Conservation (phyloP, 257 asterid species). For the Linaria vulgaris region DNA sequence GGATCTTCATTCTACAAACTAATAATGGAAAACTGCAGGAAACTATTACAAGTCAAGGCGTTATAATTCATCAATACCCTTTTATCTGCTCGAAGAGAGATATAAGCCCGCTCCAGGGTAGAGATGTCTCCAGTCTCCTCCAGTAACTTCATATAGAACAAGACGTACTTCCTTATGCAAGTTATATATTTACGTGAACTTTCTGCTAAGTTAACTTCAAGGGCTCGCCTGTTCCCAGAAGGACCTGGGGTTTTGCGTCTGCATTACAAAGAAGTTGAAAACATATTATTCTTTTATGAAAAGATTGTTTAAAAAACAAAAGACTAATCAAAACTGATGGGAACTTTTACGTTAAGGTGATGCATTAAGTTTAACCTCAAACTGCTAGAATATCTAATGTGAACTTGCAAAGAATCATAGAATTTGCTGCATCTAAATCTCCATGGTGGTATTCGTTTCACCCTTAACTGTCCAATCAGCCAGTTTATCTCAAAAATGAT, state of each 20-base stretch:
- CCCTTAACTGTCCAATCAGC: constrained; percentile 14
- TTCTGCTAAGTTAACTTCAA: constrained; percentile 94
- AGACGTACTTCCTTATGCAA: constrained; percentile 87
- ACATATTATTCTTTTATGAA: neutral
- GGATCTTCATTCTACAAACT: constrained; percentile 5
- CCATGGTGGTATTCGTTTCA: constrained; percentile 5
- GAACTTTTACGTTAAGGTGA: constrained; percentile 7
- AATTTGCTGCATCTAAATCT: constrained; percentile 17
- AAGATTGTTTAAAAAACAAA: constrained; percentile 10
- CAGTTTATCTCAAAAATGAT: constrained; percentile 5
- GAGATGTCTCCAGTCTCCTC: constrained; percentile 87
- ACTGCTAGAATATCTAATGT: constrained; percentile 12
- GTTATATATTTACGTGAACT: constrained; percentile 96
- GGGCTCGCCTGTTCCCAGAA: constrained; percentile 71
- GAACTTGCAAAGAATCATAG: constrained; percentile 3
- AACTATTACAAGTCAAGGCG: constrained; percentile 14
- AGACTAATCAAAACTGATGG: constrained; percentile 16
- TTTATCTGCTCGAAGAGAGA: constrained; percentile 83
- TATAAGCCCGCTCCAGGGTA: constrained; percentile 86
- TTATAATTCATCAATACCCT: constrained; percentile 56
- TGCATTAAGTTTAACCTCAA: constrained; percentile 4
- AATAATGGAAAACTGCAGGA: constrained; percentile 16
- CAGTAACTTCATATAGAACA: constrained; percentile 81
- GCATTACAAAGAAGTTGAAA: constrained; percentile 27
- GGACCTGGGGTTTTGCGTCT: constrained; percentile 84